Evolutionary conservation across 352 stramenopile species (phyloP).

Genomic region (Phytophthora pistaciae): DNA sequence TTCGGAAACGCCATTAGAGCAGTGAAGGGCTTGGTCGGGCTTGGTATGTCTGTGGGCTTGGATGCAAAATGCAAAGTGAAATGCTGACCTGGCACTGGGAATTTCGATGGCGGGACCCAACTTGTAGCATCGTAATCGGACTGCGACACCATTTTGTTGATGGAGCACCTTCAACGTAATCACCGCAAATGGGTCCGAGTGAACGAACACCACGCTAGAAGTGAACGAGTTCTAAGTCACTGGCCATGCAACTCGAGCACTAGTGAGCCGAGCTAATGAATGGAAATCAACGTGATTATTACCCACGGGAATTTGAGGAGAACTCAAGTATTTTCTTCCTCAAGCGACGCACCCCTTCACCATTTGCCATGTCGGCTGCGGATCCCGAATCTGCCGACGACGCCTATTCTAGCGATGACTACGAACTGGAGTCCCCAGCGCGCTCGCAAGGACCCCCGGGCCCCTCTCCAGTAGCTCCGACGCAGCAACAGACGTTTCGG

Average conservation of each 20-base stretch:
- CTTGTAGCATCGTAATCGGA: no score
- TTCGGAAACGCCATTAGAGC: no score
- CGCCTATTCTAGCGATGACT: conserved; percentile 42
- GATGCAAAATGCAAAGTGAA: no score
- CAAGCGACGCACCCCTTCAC: conserved; percentile 6
- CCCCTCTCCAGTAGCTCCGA: neutral
- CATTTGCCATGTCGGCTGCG: conserved; percentile 28
- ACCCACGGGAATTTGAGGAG: neutral
- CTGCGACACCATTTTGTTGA: no score
- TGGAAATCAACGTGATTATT: conserved; percentile 6
- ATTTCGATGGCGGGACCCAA: no score
- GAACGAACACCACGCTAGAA: no score
- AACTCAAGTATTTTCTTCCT: neutral
- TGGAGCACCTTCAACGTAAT: no score
- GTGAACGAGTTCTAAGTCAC: no score
- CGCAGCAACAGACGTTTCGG: conserved; percentile 13
- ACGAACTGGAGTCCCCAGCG: conserved; percentile 39
- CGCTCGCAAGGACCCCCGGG: neutral
- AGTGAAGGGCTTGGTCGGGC: neutral
- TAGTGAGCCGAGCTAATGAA: no score
- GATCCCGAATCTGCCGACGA: conserved; percentile 25
- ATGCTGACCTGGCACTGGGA: no score
- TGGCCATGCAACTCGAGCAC: no score
- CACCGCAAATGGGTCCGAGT: no score
- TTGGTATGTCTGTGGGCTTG: neutral